phyloP scores from a whole-genome alignment of 2,329 filamentous ascomycete species.

The Pestalotiopsis sp. region DNA sequence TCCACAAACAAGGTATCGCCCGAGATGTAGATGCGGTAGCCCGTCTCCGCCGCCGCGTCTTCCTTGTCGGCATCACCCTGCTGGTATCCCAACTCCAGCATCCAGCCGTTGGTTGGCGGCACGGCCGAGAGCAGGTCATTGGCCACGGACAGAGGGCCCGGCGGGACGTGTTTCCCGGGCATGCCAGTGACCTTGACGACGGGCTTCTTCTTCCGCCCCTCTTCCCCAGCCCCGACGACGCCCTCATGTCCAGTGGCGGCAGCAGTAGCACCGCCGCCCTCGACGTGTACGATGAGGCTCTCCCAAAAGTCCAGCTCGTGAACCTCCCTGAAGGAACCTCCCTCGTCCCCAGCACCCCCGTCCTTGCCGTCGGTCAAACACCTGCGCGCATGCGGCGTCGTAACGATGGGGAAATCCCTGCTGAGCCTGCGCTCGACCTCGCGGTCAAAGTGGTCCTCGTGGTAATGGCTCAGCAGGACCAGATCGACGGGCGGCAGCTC shows the following conservation, averaged over 20 bases:
- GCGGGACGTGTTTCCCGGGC: constrained; percentile 63
- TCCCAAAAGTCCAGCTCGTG: constrained; percentile 58
- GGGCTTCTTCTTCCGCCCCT: constrained; percentile 25
- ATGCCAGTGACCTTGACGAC: constrained; percentile 60
- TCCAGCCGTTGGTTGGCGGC: constrained; percentile 67
- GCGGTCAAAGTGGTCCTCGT: constrained; percentile 49
- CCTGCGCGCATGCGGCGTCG: constrained; percentile 59
- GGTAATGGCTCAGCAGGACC: constrained; percentile 64
- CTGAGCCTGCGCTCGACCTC: constrained; percentile 38
- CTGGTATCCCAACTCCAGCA: constrained; percentile 59
- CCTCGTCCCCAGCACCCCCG: neutral
- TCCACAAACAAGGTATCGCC: constrained; percentile 65
- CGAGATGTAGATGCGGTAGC: constrained; percentile 65
- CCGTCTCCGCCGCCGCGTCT: constrained; percentile 37
- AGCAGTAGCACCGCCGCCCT: constrained; percentile 11
- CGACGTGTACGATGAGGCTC: constrained; percentile 41
- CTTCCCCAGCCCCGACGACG: neutral
- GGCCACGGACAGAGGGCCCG: constrained; percentile 36
- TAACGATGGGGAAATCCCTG: constrained; percentile 60
- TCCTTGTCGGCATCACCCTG: constrained; percentile 17
- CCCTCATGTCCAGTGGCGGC: constrained; percentile 30
- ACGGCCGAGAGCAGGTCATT: constrained; percentile 43
- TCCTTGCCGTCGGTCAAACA: constrained; percentile 44
- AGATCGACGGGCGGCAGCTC: constrained; percentile 59
- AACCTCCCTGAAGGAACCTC: constrained; percentile 54